Percentiles rank a stretch among this genome's conserved stretches.
Evolutionary conservation across 495 filamentous ascomycete genomes (phyloP).

Genomic region (Daldinia caldariorum): DNA sequence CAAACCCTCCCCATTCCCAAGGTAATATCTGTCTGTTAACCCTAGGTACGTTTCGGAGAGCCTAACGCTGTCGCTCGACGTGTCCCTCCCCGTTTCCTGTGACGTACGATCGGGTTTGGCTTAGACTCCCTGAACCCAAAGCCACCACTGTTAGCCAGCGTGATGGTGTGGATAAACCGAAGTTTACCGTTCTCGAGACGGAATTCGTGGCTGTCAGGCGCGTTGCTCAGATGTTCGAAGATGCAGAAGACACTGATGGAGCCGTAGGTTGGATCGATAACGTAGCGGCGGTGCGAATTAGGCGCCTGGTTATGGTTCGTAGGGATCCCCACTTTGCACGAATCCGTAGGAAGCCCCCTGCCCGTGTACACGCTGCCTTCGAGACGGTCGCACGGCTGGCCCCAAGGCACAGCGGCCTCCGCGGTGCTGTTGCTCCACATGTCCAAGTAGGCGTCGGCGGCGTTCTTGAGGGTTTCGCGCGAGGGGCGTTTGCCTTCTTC

Average conservation of each 20-base stretch:
- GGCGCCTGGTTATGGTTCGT: slow-evolving; percentile 53
- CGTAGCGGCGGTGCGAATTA: slow-evolving; percentile 53
- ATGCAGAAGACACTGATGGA: slow-evolving; percentile 53
- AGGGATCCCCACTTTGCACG: slow-evolving; percentile 54
- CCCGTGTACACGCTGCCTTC: slow-evolving; percentile 56
- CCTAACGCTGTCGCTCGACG: slow-evolving; percentile 2
- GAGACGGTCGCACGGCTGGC: slow-evolving; percentile 51
- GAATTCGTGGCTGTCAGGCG: slow-evolving; percentile 56
- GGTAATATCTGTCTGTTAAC: neutral
- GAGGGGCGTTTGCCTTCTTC: slow-evolving; percentile 44
- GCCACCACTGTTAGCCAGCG: slow-evolving; percentile 58
- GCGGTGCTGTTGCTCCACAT: slow-evolving; percentile 54
- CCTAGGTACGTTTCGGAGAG: neutral
- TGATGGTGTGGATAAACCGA: slow-evolving; percentile 57
- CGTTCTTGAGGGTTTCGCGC: slow-evolving; percentile 46
- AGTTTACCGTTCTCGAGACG: slow-evolving; percentile 55
- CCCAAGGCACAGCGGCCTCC: slow-evolving; percentile 52
- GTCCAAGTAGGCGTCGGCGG: slow-evolving; percentile 55
- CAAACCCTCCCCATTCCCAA: neutral
- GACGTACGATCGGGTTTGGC: slow-evolving; percentile 1
- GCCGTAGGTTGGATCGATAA: slow-evolving; percentile 53
- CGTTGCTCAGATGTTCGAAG: slow-evolving; percentile 55
- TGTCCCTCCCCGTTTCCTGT: slow-evolving; percentile 21
- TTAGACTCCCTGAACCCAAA: neutral
- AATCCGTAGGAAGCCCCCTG: slow-evolving; percentile 46